Evolutionary conservation across 306 rosid species (phyloP), one percentile per base, ranked within the genome.

Genomic region (Glycine soja): DNA sequence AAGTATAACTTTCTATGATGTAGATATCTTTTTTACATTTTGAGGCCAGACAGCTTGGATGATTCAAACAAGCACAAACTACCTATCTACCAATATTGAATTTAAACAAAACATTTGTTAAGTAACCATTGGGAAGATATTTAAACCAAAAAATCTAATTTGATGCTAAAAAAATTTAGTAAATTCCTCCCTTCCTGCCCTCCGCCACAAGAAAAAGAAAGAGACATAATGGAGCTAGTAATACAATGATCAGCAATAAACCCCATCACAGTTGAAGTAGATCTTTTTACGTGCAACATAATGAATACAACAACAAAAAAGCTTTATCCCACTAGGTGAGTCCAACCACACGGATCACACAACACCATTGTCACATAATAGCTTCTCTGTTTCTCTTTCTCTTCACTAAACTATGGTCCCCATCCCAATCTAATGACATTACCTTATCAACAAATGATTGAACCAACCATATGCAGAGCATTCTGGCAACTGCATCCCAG

Each of bases 401-500:
- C 62, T 70, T 80, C 53, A 50, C 64, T 34, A 56, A 82, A 36
- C 72, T 50, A 36, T 56, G 66, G 30, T 5, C 32, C 66, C 54
- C 12, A 14, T n/a, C 68, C 19, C 69, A 30, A 40, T 70, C 56
- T 54, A 67, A 58, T 57, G 72, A 42, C 45, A 66, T 70, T 24
- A 74, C 66, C 53, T 76, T 45, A 18, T 54, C 16, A 19, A 70
- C 50, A 46, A 70, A 76, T 46, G 19, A 64, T 72, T 51, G 34
- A 75, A 76, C 58, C 52, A 84, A 81, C 70, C 16, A 56, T 65
- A 56, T 43, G 53, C 72, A 63, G 47, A 43, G 61, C 58, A 62
- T 34, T 54, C 52, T 34, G 47, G 15, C 63, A n/a, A 66, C n/a
- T 64, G 40, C 46, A 59, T 82, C 71, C 64, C 57, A 70, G 30